Conservation (phyloP, 345 rosid genomes). For the Syzygium jambos region DNA sequence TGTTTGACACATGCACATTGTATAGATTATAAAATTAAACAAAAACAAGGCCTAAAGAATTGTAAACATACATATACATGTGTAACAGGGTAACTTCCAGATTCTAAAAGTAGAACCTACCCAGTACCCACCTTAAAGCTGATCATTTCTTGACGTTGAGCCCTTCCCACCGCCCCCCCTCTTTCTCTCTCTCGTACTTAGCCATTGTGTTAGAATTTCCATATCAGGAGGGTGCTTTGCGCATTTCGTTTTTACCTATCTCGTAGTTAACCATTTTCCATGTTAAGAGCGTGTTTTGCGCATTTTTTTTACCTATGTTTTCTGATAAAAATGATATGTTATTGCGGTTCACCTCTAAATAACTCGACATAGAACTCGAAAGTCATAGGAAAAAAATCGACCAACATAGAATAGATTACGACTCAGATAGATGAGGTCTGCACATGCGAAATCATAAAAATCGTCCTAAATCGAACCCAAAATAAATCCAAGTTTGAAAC, state of each 20-base stretch:
- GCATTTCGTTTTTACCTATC: too few relatives aligned
- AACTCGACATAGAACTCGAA: neutral
- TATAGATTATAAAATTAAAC: neutral
- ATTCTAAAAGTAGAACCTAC: neutral
- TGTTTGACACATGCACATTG: neutral
- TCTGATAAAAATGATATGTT: too few relatives aligned
- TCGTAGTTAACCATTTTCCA: too few relatives aligned
- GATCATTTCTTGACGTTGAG: fast-evolving
- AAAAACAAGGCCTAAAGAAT: neutral
- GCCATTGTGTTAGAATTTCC: neutral
- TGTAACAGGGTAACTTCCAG: neutral
- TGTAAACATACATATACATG: neutral
- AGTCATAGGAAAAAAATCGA: neutral
- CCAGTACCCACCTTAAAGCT: too few relatives aligned
- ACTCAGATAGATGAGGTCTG: neutral
- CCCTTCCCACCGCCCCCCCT: fast-evolving
- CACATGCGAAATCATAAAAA: neutral
- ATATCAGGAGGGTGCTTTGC: neutral
- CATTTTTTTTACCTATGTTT: too few relatives aligned
- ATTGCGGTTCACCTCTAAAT: too few relatives aligned
- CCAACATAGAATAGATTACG: neutral
- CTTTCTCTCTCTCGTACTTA: too few relatives aligned
- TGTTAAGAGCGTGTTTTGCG: too few relatives aligned
- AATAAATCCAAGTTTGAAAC: neutral
- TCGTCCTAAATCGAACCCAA: neutral